phyloP scores from a whole-genome alignment of 2,329 filamentous ascomycete genomes.

The Colletotrichum zoysiae region DNA sequence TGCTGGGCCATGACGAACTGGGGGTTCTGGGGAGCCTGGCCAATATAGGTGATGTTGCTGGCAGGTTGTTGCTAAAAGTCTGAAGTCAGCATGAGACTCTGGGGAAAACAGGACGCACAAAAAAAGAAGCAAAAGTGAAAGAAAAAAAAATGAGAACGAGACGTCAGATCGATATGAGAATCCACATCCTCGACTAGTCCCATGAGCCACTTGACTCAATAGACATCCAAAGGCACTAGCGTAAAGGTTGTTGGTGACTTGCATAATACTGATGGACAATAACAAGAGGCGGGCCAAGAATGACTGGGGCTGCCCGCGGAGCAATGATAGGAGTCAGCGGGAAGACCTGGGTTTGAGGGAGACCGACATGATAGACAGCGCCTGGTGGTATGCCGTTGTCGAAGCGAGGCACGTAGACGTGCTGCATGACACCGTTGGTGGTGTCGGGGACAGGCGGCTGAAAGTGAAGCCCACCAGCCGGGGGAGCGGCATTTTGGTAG shows the following conservation, averaged over 20 bases:
- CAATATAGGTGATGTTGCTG: conserved; percentile 45
- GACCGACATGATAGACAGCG: conserved; percentile 50
- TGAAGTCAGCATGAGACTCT: conserved; percentile 37
- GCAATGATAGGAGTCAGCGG: conserved; percentile 34
- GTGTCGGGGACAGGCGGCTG: conserved; percentile 71
- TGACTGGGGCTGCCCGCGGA: conserved; percentile 16
- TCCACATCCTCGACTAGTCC: not conserved
- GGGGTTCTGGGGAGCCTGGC: conserved; percentile 46
- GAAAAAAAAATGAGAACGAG: not conserved
- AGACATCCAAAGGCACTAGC: not conserved
- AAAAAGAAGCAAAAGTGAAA: not conserved
- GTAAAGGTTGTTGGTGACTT: conserved; percentile 48
- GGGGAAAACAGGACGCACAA: not conserved
- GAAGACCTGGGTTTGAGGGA: conserved; percentile 48
- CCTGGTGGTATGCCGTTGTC: conserved; percentile 52
- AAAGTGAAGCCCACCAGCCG: conserved; percentile 62
- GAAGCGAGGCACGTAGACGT: conserved; percentile 68
- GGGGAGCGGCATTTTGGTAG: conserved; percentile 59
- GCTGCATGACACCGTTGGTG: conserved; percentile 65
- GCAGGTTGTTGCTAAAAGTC: conserved; percentile 48
- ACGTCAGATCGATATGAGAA: not conserved
- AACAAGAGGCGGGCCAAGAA: conserved; percentile 26
- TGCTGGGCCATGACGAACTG: conserved; percentile 52
- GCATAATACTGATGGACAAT: conserved; percentile 52
- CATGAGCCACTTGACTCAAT: conserved; percentile 18